phyloP scores from a whole-genome alignment of 352 stramenopile species.

The Phytophthora tubulina region DNA sequence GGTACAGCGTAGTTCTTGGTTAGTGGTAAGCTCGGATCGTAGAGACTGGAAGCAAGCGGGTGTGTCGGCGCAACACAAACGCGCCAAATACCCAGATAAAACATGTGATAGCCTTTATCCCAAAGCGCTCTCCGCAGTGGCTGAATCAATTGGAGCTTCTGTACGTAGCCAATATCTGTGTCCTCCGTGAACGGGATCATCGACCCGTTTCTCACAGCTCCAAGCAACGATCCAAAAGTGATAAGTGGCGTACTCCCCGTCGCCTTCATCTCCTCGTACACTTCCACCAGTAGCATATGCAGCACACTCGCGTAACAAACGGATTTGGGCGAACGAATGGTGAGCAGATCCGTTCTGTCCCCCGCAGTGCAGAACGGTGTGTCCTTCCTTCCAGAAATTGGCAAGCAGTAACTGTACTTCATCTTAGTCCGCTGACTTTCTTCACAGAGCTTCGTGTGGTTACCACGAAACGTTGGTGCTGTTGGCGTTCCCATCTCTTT shows the following conservation, averaged over 20 bases:
- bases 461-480: slow-evolving; percentile 35
- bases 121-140: slow-evolving; percentile 32
- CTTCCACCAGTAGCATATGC: slow-evolving; percentile 68
- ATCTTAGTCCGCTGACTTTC: slow-evolving; percentile 6
- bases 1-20: slow-evolving; percentile 33
- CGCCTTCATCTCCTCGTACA: slow-evolving; percentile 54
- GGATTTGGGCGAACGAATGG: slow-evolving; percentile 34
- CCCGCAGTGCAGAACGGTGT: slow-evolving; percentile 49
- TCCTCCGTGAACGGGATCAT: slow-evolving; percentile 73
- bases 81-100: slow-evolving; percentile 48
- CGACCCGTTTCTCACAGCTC: slow-evolving; percentile 57
- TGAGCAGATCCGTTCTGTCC: slow-evolving; percentile 60
- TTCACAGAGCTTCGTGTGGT: slow-evolving; percentile 37
- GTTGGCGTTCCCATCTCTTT: slow-evolving; percentile 23
- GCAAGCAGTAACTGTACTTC: slow-evolving; percentile 54
- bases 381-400: slow-evolving; percentile 61
- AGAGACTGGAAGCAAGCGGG: slow-evolving; percentile 48
- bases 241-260: slow-evolving; percentile 44
- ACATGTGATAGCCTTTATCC: slow-evolving; percentile 66
- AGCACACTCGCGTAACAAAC: slow-evolving; percentile 63
- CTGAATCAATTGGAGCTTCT: slow-evolving; percentile 22
- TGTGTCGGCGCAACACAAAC: slow-evolving; percentile 59
- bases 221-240: slow-evolving; percentile 59
- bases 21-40: slow-evolving; percentile 41
- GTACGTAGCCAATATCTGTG: slow-evolving; percentile 56